Conservation (phyloP, 768 basidiomycete genomes). For the Cystofilobasidium capitatum region DNA sequence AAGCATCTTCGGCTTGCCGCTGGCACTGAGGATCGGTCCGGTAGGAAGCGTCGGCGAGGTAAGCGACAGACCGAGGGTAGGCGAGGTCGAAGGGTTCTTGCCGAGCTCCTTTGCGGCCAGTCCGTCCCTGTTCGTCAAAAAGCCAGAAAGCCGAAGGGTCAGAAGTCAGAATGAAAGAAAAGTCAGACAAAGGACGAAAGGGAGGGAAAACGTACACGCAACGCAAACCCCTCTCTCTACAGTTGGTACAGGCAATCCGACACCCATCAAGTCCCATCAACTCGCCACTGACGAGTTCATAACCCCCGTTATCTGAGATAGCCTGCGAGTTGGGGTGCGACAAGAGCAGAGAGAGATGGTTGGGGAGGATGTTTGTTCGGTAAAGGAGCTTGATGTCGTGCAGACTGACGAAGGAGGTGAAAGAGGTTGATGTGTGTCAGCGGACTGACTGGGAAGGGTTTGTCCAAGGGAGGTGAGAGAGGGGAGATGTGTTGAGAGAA, state of each 20-base stretch:
- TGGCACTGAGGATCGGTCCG: not conserved
- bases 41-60: not conserved
- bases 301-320: conserved; percentile 22
- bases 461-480: not conserved
- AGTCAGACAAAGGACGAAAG: not conserved
- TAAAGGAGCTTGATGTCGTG: conserved; percentile 47
- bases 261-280: conserved; percentile 17
- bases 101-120: conserved; percentile 73
- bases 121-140: conserved; percentile 56
- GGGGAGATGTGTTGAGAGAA: not conserved
- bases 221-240: conserved; percentile 75
- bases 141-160: conserved; percentile 1
- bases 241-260: conserved; percentile 69
- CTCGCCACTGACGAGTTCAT: conserved; percentile 26
- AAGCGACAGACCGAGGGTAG: conserved; percentile 64
- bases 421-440: not conserved
- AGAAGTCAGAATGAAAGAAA: not conserved
- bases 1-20: conserved; percentile 14
- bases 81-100: conserved; percentile 50
- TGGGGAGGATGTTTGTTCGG: not conserved
- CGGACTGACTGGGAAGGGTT: not conserved
- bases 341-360: not conserved
- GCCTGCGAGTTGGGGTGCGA: conserved; percentile 28
- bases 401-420: conserved; percentile 50
- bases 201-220: conserved; percentile 63